A percentile compares a stretch with the other conserved stretches of the same genome.
Evolutionary conservation across 345 rosid species (phyloP).

Genomic region (Ceriops zippeliana): DNA sequence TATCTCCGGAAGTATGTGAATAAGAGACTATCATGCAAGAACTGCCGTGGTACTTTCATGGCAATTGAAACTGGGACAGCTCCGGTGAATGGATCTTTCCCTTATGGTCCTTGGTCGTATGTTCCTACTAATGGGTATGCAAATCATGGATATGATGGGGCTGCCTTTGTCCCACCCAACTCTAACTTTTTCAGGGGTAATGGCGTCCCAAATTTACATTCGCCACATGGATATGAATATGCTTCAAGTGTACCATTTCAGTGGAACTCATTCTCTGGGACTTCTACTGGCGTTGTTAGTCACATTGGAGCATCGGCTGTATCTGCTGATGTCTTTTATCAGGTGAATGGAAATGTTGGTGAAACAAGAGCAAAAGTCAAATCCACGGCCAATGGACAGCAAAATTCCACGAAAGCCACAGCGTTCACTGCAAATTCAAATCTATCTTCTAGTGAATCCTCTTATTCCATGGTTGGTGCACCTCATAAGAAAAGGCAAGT

Average conservation of each 20-base stretch:
- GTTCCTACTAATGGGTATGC: constrained; percentile 55
- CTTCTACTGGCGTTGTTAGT: constrained; percentile 51
- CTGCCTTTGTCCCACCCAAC: constrained; percentile 66
- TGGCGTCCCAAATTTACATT: constrained; percentile 60
- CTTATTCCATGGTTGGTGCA: constrained; percentile 41
- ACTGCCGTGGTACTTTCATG: constrained; percentile 88
- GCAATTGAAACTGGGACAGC: constrained; percentile 86
- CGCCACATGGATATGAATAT: constrained; percentile 77
- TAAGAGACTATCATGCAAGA: constrained; percentile 95
- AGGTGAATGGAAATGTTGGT: constrained; percentile 45
- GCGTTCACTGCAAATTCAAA: constrained; percentile 26
- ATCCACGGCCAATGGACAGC: constrained; percentile 48
- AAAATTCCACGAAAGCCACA: constrained; percentile 35
- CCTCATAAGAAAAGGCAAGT: constrained; percentile 82
- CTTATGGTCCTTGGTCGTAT: constrained; percentile 55
- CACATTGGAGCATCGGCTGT: constrained; percentile 50
- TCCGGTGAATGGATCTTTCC: constrained; percentile 75
- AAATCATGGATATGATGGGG: constrained; percentile 60
- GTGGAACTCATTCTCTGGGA: constrained; percentile 61
- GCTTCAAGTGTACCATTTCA: constrained; percentile 67
- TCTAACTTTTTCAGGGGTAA: constrained; percentile 52
- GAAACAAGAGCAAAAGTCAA: constrained; percentile 41
- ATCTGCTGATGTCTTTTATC: constrained; percentile 51
- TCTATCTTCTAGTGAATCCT: constrained; percentile 30
- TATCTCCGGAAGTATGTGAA: constrained; percentile 94